phyloP scores from a whole-genome alignment of 257 asterid genomes.

The Jacaranda mimosifolia region DNA sequence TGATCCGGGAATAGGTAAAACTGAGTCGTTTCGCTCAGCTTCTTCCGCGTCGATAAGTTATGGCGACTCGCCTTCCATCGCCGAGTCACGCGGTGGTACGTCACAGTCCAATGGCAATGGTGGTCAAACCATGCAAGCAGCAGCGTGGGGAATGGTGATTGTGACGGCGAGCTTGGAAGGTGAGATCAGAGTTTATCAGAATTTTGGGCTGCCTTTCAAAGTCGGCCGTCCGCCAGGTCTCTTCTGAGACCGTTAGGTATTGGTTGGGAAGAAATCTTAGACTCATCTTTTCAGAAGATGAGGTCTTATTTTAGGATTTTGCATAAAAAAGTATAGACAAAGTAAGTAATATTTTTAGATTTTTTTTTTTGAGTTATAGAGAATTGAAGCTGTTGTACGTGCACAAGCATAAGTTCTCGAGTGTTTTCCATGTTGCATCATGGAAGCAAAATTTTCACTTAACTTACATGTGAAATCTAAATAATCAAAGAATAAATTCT shows the following conservation, averaged over 20 bases:
- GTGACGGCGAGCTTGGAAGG: slow-evolving; percentile 80
- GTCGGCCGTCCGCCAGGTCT: slow-evolving; percentile 45
- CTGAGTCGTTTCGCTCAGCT: slow-evolving; percentile 46
- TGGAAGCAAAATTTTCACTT: no score
- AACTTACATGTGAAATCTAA: no score
- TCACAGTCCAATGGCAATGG: slow-evolving; percentile 53
- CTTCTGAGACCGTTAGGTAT: slow-evolving; percentile 33
- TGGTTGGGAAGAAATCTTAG: not conserved
- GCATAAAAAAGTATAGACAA: no score
- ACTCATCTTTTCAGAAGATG: not conserved
- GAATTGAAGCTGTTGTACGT: no score
- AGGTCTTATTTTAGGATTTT: not conserved
- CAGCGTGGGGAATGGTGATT: slow-evolving; percentile 89
- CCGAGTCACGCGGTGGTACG: slow-evolving; percentile 42
- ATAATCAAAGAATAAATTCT: no score
- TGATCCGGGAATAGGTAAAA: slow-evolving; percentile 54
- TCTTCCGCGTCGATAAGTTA: slow-evolving; percentile 45
- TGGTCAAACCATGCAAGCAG: slow-evolving; percentile 56
- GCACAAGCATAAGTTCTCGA: no score
- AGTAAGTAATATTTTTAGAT: no score
- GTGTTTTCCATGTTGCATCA: no score
- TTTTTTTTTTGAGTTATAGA: no score
- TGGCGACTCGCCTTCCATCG: slow-evolving; percentile 55
- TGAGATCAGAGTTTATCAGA: slow-evolving; percentile 82
- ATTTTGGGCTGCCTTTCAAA: slow-evolving; percentile 77